Conservation (phyloP, 2,329 filamentous ascomycete species). For the Talaromyces funiculosus region DNA sequence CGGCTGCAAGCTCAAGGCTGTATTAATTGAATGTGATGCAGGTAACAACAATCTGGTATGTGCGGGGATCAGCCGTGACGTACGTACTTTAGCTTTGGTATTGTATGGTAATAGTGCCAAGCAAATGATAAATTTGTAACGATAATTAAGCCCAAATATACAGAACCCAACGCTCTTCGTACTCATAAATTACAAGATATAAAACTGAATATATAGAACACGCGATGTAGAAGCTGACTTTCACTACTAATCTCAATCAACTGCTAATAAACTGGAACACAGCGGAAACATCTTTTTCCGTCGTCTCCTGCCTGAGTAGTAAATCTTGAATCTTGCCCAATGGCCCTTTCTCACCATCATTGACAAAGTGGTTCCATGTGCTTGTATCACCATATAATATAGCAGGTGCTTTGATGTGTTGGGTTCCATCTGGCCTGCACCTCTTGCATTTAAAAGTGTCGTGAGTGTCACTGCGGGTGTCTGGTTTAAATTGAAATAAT, state of each 20-base stretch:
- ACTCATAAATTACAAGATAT: not conserved
- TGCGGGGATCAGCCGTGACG: slow-evolving; percentile 11
- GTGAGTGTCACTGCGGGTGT: slow-evolving; percentile 87
- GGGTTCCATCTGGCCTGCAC: slow-evolving; percentile 79
- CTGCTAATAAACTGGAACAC: slow-evolving; percentile 99
- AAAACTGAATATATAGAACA: not conserved
- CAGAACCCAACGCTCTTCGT: not conserved
- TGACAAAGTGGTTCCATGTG: slow-evolving; percentile 98
- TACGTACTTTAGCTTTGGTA: slow-evolving; percentile 8
- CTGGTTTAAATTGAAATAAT: slow-evolving; percentile 83
- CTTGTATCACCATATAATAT: slow-evolving; percentile 98
- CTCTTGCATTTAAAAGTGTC: slow-evolving; percentile 98
- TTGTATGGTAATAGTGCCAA: slow-evolving; percentile 1
- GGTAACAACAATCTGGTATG: not conserved
- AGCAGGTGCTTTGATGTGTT: slow-evolving; percentile 83
- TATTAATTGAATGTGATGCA: not conserved
- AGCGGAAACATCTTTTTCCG: slow-evolving; percentile 75
- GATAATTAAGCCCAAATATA: not conserved
- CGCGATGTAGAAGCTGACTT: not conserved
- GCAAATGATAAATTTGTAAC: not conserved
- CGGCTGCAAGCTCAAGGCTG: not conserved
- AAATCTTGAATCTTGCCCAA: slow-evolving; percentile 84
- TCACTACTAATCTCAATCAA: slow-evolving; percentile 29
- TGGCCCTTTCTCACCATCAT: slow-evolving; percentile 60
- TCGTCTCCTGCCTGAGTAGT: slow-evolving; percentile 77